Conservation (phyloP, 2,329 filamentous ascomycete species). For the Aspergillus aculeatus region DNA sequence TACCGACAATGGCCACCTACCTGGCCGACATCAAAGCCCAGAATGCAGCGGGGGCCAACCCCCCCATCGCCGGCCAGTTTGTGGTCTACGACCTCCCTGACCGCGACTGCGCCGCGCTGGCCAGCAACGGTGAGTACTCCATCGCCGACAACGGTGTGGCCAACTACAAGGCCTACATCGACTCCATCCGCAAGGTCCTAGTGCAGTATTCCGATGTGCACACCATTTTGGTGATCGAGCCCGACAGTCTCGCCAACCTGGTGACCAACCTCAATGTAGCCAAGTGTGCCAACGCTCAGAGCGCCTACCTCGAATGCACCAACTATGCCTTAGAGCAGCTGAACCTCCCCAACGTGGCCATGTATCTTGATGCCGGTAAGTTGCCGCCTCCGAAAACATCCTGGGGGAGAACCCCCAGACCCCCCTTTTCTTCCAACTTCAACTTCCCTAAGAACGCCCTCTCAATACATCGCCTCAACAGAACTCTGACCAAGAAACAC, state of each 20-base stretch:
- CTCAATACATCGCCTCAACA: background rate
- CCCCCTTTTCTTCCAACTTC: background rate
- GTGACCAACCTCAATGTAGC: conserved; percentile 58
- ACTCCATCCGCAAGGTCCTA: conserved; percentile 54
- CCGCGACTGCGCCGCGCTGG: conserved; percentile 62
- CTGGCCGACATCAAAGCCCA: conserved; percentile 48
- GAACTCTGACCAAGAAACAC: background rate
- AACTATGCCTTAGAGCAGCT: conserved; percentile 57
- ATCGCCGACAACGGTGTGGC: conserved; percentile 53
- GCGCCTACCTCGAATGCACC: conserved; percentile 56
- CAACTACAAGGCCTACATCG: conserved; percentile 56
- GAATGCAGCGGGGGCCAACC: conserved; percentile 50
- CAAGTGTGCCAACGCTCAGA: conserved; percentile 55
- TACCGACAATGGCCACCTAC: conserved; percentile 50
- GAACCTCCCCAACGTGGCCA: conserved; percentile 61
- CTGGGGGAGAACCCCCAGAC: background rate
- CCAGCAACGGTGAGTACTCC: conserved; percentile 62
- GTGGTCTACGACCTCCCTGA: conserved; percentile 65
- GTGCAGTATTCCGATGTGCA: conserved; percentile 54
- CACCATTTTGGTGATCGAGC: conserved; percentile 57
- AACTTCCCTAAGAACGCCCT: background rate
- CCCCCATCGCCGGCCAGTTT: conserved; percentile 50
- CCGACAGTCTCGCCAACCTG: conserved; percentile 62
- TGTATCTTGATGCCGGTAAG: conserved; percentile 61
- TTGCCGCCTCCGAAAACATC: background rate